phyloP scores from a whole-genome alignment of 2,329 filamentous ascomycete genomes.

The Phoma sp. region DNA sequence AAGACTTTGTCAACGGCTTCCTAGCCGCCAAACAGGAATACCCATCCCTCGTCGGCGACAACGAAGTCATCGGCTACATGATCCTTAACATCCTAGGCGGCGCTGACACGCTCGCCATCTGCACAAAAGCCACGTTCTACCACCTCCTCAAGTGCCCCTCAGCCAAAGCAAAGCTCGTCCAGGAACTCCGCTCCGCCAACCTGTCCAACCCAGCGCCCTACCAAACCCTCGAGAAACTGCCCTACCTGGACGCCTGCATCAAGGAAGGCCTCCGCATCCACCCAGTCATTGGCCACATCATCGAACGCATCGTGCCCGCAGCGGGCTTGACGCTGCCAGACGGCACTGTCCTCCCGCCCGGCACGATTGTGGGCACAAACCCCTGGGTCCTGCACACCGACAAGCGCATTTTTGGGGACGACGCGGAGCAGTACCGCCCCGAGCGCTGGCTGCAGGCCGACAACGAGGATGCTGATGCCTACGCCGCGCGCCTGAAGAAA shows the following conservation, averaged over 20 bases:
- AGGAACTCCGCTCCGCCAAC: slow-evolving; percentile 30
- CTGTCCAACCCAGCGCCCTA: slow-evolving; percentile 29
- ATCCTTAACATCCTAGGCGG: slow-evolving; percentile 44
- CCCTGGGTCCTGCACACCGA: slow-evolving; percentile 37
- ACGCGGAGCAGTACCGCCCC: slow-evolving; percentile 28
- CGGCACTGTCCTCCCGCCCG: slow-evolving; percentile 34
- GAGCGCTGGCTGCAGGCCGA: slow-evolving; percentile 43
- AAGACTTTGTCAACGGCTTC: slow-evolving; percentile 32
- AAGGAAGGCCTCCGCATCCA: slow-evolving; percentile 56
- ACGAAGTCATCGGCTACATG: slow-evolving; percentile 41
- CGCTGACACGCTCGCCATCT: slow-evolving; percentile 37
- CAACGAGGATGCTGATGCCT: slow-evolving; percentile 21
- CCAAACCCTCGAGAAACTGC: slow-evolving; percentile 34
- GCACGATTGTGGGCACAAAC: slow-evolving; percentile 43
- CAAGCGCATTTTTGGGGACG: slow-evolving; percentile 27
- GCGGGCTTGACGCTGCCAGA: slow-evolving; percentile 26
- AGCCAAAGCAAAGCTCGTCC: slow-evolving; percentile 26
- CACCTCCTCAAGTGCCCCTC: slow-evolving; percentile 30
- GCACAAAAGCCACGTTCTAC: slow-evolving; percentile 35
- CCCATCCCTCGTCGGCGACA: slow-evolving; percentile 33
- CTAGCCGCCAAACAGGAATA: slow-evolving; percentile 25
- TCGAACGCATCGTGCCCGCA: slow-evolving; percentile 41
- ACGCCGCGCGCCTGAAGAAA: slow-evolving; percentile 25
- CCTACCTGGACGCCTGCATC: slow-evolving; percentile 55
- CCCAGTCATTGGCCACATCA: slow-evolving; percentile 42